Conservation (phyloP, 306 rosid species). For the Prosopis cineraria region DNA sequence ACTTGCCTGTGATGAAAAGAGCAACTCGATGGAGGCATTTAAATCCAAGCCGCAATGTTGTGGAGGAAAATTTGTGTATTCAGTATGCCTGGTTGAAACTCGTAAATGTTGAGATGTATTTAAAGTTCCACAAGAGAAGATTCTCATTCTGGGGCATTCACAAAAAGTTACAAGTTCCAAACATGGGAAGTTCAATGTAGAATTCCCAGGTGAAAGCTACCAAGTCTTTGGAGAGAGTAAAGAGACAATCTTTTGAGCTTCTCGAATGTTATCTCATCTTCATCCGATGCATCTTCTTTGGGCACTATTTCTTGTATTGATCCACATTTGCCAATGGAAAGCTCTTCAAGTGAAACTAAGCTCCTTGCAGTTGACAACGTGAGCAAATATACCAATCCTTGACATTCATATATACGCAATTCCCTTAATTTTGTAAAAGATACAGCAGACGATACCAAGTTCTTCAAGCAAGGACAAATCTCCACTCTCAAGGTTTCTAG, state of each 20-base stretch:
- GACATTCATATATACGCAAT: background rate
- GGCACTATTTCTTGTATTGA: constrained; percentile 6
- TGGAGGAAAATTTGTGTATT: background rate
- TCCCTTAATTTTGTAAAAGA: background rate
- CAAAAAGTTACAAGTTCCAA: fast-evolving
- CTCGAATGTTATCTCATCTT: background rate
- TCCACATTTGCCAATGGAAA: background rate
- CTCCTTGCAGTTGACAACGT: constrained; percentile 23
- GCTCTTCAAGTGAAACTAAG: background rate
- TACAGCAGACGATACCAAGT: background rate
- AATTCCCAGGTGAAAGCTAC: background rate
- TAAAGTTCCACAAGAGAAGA: too few species aligned
- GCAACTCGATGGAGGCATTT: too few species aligned
- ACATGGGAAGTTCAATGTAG: background rate
- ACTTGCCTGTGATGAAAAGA: too few species aligned
- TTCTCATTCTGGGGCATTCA: background rate
- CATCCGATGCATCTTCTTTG: background rate
- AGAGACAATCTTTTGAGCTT: background rate
- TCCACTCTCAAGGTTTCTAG: background rate
- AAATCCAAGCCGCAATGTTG: background rate
- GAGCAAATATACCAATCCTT: constrained; percentile 21
- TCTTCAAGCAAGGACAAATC: constrained; percentile 2
- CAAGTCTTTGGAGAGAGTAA: background rate
- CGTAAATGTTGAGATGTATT: too few species aligned
- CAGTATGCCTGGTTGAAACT: background rate